Evolutionary conservation across 1,139 yeast species (phyloP).

Genomic region (Chernovozyma aurita): DNA sequence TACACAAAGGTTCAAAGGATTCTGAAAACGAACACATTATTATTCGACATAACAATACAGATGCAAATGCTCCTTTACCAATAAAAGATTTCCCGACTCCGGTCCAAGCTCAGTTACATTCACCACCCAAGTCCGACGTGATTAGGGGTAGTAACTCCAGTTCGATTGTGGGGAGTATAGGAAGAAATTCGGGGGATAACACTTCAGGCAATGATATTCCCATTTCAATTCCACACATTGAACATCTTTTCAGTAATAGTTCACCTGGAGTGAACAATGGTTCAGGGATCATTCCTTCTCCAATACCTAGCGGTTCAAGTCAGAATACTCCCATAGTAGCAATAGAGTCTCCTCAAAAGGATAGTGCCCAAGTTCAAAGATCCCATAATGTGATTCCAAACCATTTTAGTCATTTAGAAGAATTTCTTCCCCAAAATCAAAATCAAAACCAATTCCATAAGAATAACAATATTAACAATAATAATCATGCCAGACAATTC

Average conservation of each 20-base stretch:
- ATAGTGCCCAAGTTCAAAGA: neutral
- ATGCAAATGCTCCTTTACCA: conserved; percentile 43
- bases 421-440: conserved; percentile 1
- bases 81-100: conserved; percentile 8
- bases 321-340: conserved; percentile 20
- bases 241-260: neutral
- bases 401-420: conserved; percentile 2
- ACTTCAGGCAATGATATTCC: neutral
- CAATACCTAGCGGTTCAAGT: conserved; percentile 19
- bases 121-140: conserved; percentile 3
- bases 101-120: conserved; percentile 1
- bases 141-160: neutral
- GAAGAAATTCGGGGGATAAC: neutral
- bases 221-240: neutral
- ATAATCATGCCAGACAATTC: conserved; percentile 10
- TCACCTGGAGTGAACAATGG: neutral
- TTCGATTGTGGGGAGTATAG: conserved; percentile 1
- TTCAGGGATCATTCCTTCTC: conserved; percentile 17
- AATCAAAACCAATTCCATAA: no score
- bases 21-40: conserved; percentile 35
- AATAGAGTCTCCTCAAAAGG: conserved; percentile 6
- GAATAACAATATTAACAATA: no score
- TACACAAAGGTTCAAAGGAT: conserved; percentile 4
- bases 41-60: conserved; percentile 40
- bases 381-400: neutral